Conservation (phyloP, 306 rosid species). For the Oemleria cerasiformis region DNA sequence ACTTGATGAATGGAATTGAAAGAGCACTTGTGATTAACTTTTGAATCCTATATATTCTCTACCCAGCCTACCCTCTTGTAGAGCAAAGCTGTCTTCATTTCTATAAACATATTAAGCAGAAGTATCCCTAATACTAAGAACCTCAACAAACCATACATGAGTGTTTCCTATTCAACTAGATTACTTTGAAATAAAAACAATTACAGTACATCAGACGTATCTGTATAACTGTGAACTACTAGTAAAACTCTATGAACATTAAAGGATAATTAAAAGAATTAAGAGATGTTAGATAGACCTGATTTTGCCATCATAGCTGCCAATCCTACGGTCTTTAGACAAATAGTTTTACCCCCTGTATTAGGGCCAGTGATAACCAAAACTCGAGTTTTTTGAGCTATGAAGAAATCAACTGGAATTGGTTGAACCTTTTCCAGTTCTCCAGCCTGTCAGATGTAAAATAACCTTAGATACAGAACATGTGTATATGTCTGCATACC, state of each 20-base stretch:
- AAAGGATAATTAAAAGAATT: not conserved
- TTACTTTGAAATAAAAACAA: not conserved
- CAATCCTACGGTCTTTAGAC: constrained; percentile 87
- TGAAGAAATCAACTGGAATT: constrained; percentile 80
- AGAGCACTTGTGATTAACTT: not conserved
- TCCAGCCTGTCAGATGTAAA: constrained; percentile 47
- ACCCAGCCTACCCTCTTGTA: not conserved
- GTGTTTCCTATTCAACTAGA: not conserved
- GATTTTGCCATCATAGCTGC: constrained; percentile 98
- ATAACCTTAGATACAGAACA: constrained; percentile 14
- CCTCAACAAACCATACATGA: not conserved
- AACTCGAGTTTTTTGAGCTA: constrained; percentile 62
- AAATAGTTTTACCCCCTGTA: constrained; percentile 93
- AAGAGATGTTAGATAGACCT: constrained; percentile 45
- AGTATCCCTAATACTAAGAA: not conserved
- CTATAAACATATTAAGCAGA: not conserved
- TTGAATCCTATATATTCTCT: not conserved
- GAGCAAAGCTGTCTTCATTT: not conserved
- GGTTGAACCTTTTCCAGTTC: constrained; percentile 48
- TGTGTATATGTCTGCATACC: constrained; percentile 18
- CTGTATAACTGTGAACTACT: not conserved
- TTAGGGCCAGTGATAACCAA: constrained; percentile 93
- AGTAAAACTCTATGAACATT: constrained; percentile 4
- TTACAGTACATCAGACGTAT: not conserved
- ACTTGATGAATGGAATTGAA: constrained; percentile 8